phyloP scores from a whole-genome alignment of 2,329 filamentous ascomycete species.

The Trichophyton rubrum region DNA sequence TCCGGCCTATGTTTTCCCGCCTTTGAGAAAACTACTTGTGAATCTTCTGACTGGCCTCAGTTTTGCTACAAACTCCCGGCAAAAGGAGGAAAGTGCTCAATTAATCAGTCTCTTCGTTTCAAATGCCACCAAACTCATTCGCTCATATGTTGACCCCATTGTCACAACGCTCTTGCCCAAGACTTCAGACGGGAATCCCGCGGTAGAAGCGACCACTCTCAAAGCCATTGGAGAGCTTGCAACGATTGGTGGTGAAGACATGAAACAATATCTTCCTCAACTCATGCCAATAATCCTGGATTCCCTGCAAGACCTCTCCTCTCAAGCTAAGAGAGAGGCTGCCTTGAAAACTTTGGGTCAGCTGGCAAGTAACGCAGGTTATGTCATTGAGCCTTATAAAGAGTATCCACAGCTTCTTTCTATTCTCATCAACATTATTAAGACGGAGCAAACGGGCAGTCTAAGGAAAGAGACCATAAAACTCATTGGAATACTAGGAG shows the following conservation, averaged over 20 bases:
- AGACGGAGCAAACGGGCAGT: conserved; percentile 75
- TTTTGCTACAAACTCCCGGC: conserved; percentile 84
- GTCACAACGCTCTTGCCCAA: conserved; percentile 84
- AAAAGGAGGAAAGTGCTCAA: conserved; percentile 93
- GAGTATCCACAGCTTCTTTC: conserved; percentile 91
- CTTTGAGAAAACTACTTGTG: conserved; percentile 83
- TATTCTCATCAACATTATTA: conserved; percentile 85
- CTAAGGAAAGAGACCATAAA: conserved; percentile 92
- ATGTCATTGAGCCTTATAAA: conserved; percentile 90
- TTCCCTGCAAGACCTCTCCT: conserved; percentile 86
- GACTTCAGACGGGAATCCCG: conserved; percentile 68
- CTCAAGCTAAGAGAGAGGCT: conserved; percentile 77
- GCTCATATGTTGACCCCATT: conserved; percentile 94
- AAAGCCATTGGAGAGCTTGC: conserved; percentile 90
- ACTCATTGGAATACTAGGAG: conserved; percentile 86
- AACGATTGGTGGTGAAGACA: conserved; percentile 84
- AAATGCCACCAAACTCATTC: conserved; percentile 84
- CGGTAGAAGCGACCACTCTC: conserved; percentile 87
- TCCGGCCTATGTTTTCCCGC: conserved; percentile 94
- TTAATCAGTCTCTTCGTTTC: conserved; percentile 84
- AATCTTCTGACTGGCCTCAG: conserved; percentile 94
- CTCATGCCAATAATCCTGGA: conserved; percentile 94
- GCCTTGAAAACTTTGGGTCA: conserved; percentile 84
- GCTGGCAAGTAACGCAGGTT: conserved; percentile 88
- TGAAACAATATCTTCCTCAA: conserved; percentile 79